Evolutionary conservation across 805 yeast species (phyloP).

Genomic region (Candida pseudofarinosa): DNA sequence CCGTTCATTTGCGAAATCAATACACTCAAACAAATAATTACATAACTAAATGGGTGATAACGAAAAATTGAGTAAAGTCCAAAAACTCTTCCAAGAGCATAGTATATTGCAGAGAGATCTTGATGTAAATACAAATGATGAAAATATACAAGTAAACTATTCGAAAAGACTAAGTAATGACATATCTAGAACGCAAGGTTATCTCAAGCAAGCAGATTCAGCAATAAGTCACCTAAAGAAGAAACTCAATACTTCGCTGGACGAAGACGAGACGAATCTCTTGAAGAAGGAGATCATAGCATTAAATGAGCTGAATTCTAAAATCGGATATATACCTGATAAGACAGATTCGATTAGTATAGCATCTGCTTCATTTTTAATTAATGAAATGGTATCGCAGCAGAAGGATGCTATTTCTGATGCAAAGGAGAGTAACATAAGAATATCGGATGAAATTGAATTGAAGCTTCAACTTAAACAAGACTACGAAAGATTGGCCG

Average conservation of each 20-base stretch:
- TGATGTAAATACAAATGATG: constrained; percentile 6
- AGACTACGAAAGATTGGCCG: neutral
- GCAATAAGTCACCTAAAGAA: constrained; percentile 12
- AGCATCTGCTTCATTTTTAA: constrained; percentile 18
- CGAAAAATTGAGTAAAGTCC: constrained; percentile 5
- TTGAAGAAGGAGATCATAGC: constrained; percentile 15
- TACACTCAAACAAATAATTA: neutral
- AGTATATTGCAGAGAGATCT: neutral
- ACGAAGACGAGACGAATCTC: neutral
- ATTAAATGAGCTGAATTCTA: constrained; percentile 13
- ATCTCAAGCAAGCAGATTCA: constrained; percentile 18
- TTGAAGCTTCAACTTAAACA: neutral
- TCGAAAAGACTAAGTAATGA: constrained; percentile 14
- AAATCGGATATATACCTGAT: constrained; percentile 21
- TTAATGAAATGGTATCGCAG: constrained; percentile 5
- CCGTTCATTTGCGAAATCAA: neutral
- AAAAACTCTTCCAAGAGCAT: constrained; percentile 2
- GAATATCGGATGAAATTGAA: neutral
- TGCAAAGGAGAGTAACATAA: neutral
- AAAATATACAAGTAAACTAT: constrained; percentile 10
- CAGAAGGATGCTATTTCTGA: constrained; percentile 8
- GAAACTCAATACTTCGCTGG: neutral
- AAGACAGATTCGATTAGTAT: constrained; percentile 26
- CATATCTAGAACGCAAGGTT: constrained; percentile 14
- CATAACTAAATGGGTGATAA: constrained; percentile 1